These are phyloP conservation scores for Atalantia buxifolia DNA, from an alignment of 345 rosid genomes.

Conservation along the genomic window DNA sequence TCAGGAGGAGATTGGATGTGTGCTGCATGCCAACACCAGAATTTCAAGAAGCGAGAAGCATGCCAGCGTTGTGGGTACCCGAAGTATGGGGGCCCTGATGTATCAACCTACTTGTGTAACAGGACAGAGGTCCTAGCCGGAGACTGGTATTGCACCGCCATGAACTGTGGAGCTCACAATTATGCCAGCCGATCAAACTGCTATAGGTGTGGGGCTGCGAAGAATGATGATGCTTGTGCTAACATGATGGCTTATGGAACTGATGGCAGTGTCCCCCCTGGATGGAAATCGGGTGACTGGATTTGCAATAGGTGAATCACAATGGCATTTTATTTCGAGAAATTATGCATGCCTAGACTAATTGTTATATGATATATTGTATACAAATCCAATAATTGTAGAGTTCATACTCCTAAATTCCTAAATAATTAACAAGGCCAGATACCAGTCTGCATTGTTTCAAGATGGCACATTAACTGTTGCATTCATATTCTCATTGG, in stretches of 20 bases:
- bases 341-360: background rate
- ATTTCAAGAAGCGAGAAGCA: constrained; percentile 70
- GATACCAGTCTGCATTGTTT: background rate
- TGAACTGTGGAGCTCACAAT: constrained; percentile 88
- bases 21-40: constrained; percentile 67
- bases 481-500: background rate
- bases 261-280: constrained; percentile 53
- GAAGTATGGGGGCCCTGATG: constrained; percentile 72
- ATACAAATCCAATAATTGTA: background rate
- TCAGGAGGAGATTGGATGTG: constrained; percentile 90
- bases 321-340: background rate
- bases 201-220: constrained; percentile 60
- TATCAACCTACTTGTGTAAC: constrained; percentile 47
- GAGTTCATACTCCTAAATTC: background rate
- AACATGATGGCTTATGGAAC: constrained; percentile 17
- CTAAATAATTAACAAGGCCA: background rate
- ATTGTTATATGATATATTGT: background rate
- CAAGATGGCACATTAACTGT: background rate
- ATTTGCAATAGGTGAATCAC: constrained; percentile 59
- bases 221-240: constrained; percentile 34
- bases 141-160: constrained; percentile 90
- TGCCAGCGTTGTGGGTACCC: constrained; percentile 80
- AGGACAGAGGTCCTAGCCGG: constrained; percentile 71
- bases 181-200: constrained; percentile 82
- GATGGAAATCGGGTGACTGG: constrained; percentile 99